These are phyloP conservation scores for Eucommia ulmoides DNA, from an alignment of 257 asterid genomes.

Conservation along the genomic window DNA sequence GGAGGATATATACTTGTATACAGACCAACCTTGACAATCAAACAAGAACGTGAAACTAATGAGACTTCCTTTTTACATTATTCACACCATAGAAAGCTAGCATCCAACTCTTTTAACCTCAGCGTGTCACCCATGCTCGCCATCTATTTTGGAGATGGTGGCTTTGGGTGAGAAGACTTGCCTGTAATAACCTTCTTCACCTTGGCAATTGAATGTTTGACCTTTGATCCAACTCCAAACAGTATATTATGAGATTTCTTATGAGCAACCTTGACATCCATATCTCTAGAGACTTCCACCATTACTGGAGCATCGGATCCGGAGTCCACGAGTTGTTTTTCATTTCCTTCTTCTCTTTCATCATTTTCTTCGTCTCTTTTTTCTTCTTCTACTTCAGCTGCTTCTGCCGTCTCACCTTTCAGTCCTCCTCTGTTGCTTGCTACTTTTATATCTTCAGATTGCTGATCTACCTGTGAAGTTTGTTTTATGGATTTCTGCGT, in stretches of 20 bases:
- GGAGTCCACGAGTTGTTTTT: slow-evolving; percentile 18
- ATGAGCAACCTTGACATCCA: slow-evolving; percentile 37
- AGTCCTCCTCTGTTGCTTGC: slow-evolving; percentile 14
- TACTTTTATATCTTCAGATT: slow-evolving; percentile 17
- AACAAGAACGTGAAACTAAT: too few relatives aligned
- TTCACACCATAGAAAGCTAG: too few relatives aligned
- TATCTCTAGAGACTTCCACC: slow-evolving; percentile 41
- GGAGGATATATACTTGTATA: too few relatives aligned
- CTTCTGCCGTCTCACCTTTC: slow-evolving; percentile 17
- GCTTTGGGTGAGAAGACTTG: slow-evolving; percentile 47
- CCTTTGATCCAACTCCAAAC: slow-evolving; percentile 82
- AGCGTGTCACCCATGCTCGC: too few relatives aligned
- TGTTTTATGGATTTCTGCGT: slow-evolving; percentile 18
- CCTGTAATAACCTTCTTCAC: slow-evolving; percentile 84
- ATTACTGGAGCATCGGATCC: slow-evolving; percentile 43
- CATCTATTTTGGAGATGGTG: slow-evolving; percentile 44
- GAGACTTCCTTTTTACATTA: too few relatives aligned
- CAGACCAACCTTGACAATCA: too few relatives aligned
- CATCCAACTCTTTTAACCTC: too few relatives aligned
- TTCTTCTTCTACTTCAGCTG: slow-evolving; percentile 17
- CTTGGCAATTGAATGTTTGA: slow-evolving; percentile 83
- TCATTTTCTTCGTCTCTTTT: slow-evolving; percentile 31
- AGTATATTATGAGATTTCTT: slow-evolving; percentile 70
- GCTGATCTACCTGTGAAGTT: slow-evolving; percentile 10
- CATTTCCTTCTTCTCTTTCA: slow-evolving; percentile 28